Evolutionary conservation across 2,329 filamentous ascomycete genomes (phyloP).

Genomic region (Oidium heveae): DNA sequence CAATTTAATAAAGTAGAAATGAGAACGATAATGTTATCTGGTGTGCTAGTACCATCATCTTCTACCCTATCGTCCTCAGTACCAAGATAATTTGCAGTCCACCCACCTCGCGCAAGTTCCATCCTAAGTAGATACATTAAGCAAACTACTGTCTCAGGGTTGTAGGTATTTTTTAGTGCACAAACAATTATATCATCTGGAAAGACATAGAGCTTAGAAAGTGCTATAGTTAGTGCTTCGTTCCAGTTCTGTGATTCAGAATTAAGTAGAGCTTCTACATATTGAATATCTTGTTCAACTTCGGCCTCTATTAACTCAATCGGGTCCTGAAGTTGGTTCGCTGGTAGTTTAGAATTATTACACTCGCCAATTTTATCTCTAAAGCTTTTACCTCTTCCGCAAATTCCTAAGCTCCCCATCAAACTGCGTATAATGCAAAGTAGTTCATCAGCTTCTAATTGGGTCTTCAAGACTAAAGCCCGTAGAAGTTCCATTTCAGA

Average conservation of each 20-base stretch:
- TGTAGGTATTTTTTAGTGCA: conserved; percentile 35
- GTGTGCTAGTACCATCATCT: conserved; percentile 23
- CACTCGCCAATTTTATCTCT: not conserved
- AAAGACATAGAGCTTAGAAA: conserved; percentile 43
- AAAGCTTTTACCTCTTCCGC: conserved; percentile 5
- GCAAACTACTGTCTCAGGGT: conserved; percentile 41
- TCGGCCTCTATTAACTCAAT: conserved; percentile 27
- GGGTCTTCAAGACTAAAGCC: conserved; percentile 37
- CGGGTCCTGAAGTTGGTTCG: conserved; percentile 15
- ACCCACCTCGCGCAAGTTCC: conserved; percentile 49
- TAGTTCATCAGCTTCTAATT: conserved; percentile 39
- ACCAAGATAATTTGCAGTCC: conserved; percentile 49
- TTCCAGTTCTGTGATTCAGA: conserved; percentile 37
- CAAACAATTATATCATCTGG: conserved; percentile 32
- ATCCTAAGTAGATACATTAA: conserved; percentile 48
- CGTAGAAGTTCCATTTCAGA: conserved; percentile 40
- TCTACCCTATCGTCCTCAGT: conserved; percentile 22
- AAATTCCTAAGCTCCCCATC: conserved; percentile 42
- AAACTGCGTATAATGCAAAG: conserved; percentile 38
- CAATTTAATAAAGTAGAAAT: conserved; percentile 47
- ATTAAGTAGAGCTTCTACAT: conserved; percentile 41
- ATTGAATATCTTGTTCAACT: conserved; percentile 37
- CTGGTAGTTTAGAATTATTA: conserved; percentile 1
- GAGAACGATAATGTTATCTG: conserved; percentile 42
- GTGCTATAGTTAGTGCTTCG: conserved; percentile 37